phyloP scores from a whole-genome alignment of 176 grass and related monocot species.

The Zoysia japonica region DNA sequence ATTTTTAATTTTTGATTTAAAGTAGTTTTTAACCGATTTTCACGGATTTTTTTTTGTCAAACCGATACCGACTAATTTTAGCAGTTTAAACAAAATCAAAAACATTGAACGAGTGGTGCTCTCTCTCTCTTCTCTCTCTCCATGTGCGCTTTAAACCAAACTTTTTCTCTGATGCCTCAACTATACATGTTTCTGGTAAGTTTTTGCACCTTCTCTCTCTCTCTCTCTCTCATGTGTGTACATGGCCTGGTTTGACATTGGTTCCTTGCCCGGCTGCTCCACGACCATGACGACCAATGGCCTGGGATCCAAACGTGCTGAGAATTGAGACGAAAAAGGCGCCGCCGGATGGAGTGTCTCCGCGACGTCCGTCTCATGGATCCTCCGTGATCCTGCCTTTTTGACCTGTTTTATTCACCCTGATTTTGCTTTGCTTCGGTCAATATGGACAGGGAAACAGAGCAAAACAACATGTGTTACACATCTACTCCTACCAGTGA shows the following conservation, averaged over 20 bases:
- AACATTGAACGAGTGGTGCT: background rate
- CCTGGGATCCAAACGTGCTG: slow-evolving; percentile 42
- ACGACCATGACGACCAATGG: background rate
- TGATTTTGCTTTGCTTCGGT: background rate
- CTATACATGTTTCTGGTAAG: slow-evolving; percentile 42
- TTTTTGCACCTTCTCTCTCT: slow-evolving; percentile 22
- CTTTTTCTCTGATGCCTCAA: slow-evolving; percentile 2
- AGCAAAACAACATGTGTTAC: slow-evolving; percentile 25
- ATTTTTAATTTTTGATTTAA: too few species aligned
- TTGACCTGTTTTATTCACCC: slow-evolving; percentile 42
- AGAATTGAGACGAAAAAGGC: slow-evolving; percentile 2
- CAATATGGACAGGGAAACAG: background rate
- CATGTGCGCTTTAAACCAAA: slow-evolving; percentile 15
- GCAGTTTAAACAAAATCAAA: too few species aligned
- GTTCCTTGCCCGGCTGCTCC: slow-evolving; percentile 15
- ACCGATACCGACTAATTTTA: too few species aligned
- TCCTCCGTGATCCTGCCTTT: slow-evolving; percentile 46
- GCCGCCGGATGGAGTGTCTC: background rate
- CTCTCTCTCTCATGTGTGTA: background rate
- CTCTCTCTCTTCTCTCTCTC: background rate
- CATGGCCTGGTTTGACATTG: slow-evolving; percentile 30
- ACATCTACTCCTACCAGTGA: too few species aligned
- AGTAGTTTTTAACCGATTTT: too few species aligned
- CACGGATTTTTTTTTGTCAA: too few species aligned
- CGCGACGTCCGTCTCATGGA: slow-evolving; percentile 20